These are phyloP conservation scores for Pezicula neosporulosa DNA, from an alignment of 2,329 filamentous ascomycete genomes.

Conservation along the genomic window DNA sequence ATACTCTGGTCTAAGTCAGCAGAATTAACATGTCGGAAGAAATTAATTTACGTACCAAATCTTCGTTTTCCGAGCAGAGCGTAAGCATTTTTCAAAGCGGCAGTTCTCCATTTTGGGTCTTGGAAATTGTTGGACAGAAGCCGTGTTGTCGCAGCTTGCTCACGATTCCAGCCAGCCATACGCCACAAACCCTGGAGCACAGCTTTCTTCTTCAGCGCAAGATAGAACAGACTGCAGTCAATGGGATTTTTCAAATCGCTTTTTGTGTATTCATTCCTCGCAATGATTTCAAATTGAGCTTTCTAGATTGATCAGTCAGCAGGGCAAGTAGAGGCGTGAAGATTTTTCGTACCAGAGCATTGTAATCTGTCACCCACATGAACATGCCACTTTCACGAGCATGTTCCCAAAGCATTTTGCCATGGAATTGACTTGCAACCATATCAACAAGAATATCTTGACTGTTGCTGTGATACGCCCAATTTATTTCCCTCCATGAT, in stretches of 20 bases:
- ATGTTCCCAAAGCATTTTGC: constrained; percentile 77
- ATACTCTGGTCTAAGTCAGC: constrained; percentile 58
- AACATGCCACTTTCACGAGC: constrained; percentile 87
- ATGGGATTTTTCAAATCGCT: constrained; percentile 84
- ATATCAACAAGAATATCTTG: constrained; percentile 90
- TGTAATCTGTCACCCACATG: constrained; percentile 84
- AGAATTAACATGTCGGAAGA: background rate
- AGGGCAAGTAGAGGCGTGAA: background rate
- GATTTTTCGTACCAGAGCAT: constrained; percentile 62
- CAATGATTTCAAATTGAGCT: constrained; percentile 83
- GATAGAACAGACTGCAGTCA: constrained; percentile 86
- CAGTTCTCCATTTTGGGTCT: constrained; percentile 81
- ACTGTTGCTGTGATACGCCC: constrained; percentile 79
- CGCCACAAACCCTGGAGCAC: constrained; percentile 91
- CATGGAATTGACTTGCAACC: constrained; percentile 74
- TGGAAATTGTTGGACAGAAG: constrained; percentile 89
- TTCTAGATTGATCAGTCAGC: constrained; percentile 41
- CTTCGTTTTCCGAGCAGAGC: constrained; percentile 86
- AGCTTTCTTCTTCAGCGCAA: constrained; percentile 86
- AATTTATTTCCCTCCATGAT: constrained; percentile 76
- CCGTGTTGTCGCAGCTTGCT: constrained; percentile 76
- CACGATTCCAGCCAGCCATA: constrained; percentile 85
- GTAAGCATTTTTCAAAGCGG: constrained; percentile 94
- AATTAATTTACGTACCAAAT: constrained; percentile 58
- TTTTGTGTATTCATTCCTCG: constrained; percentile 89